These are phyloP conservation scores for Pythium dissotocum DNA, from an alignment of 352 stramenopile species.

Conservation along the genomic window DNA sequence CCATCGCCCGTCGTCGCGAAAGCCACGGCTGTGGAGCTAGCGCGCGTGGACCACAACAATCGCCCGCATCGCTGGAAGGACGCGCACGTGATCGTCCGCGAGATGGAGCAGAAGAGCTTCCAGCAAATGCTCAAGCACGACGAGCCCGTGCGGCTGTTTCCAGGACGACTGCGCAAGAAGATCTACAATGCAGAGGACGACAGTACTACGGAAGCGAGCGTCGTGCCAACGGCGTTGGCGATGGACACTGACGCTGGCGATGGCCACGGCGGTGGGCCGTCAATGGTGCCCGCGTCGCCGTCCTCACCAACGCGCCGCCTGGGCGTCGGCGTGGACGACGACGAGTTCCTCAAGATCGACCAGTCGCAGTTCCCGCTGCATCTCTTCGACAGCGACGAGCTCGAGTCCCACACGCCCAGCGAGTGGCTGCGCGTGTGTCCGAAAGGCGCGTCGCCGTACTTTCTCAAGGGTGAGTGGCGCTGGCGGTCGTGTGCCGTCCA, in stretches of 20 bases:
- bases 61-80: constrained; percentile 86
- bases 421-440: constrained; percentile 71
- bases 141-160: constrained; percentile 59
- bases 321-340: constrained; percentile 30
- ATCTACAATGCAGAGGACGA: constrained; percentile 35
- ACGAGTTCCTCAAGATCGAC: constrained; percentile 87
- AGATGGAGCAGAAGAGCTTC: constrained; percentile 61
- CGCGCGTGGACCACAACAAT: constrained; percentile 86
- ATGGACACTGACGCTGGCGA: background rate
- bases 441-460: constrained; percentile 75
- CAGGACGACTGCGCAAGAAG: constrained; percentile 52
- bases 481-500: constrained; percentile 72
- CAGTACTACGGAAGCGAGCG: background rate
- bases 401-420: constrained; percentile 62
- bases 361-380: constrained; percentile 91
- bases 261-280: background rate
- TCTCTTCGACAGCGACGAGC: constrained; percentile 90
- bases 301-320: background rate
- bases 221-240: constrained; percentile 9
- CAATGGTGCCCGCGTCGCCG: background rate
- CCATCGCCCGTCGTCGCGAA: background rate
- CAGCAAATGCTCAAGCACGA: constrained; percentile 55
- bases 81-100: constrained; percentile 53
- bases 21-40: constrained; percentile 38
- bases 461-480: constrained; percentile 81